Base-by-base conservation (phyloP, 176 grass and related monocot species). In the Zizania latifolia region DNA sequence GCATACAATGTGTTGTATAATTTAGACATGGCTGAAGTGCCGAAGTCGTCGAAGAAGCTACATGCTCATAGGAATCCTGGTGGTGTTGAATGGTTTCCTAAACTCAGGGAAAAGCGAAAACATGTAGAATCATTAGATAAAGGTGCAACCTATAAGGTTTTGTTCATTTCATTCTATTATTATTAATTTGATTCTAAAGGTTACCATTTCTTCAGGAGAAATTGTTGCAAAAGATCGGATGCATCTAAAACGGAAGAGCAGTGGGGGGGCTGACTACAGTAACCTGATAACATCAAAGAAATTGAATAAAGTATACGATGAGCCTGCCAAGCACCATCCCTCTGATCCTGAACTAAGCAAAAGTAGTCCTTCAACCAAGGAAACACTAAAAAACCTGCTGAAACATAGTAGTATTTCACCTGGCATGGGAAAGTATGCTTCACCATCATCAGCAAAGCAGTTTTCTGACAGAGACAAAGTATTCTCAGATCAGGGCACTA, bases 241-340 rank as follows among this genome's bases (percentile, higher is more conserved):
- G 36, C 67, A 84, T 79, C 82, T 48, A 84, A 84, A 89, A 77
- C 66, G 34, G 27, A 87, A 81, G 57, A 74, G 60, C 60, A 81
- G 60, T 54, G 50, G 54, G 56, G 64, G 26, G 4, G 45, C 59
- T 89, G 77, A 69, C 79, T 69, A 61, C 35, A 68, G 82, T 86
- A 79, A 75, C 38, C 10, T 33, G 61, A 84, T 77, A 54, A 39
- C 81, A 71, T 78, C 77, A 77, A 93, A 89, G 79, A 86, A 89
- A 78, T 26, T 78, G 23, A 89, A 93, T 72, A 86, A 84, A 65
- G 76, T 67, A 62, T 45, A 44, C 32, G 67, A 69, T 58, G 54
- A 72, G 54, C 35, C 58, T 58, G 58, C 62, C 12, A 77, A 74
- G 34, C 54, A 78, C 78, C 39, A 67, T 12, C 66, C 63, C 46